Evolutionary conservation across 2,329 filamentous ascomycete species (phyloP).

Genomic region (Claviceps sp.): DNA sequence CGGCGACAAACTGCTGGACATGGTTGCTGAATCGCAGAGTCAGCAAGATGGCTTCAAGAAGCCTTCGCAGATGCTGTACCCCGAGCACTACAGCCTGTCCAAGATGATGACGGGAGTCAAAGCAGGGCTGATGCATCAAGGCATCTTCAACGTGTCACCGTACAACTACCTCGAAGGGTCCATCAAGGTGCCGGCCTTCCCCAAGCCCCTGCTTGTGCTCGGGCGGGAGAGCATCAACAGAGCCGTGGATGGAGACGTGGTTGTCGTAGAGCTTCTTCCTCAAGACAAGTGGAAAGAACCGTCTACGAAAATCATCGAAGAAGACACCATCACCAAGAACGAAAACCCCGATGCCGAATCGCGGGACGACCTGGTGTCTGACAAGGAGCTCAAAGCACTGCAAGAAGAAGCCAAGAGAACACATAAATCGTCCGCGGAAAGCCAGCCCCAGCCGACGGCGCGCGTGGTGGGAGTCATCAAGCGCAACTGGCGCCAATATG

Average conservation of each 20-base stretch:
- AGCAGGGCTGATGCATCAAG: constrained; percentile 79
- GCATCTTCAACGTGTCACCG: constrained; percentile 87
- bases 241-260: constrained; percentile 79
- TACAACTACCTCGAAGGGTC: constrained; percentile 97
- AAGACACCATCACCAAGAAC: constrained; percentile 80
- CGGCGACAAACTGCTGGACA: constrained; percentile 74
- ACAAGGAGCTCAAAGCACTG: constrained; percentile 71
- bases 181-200: constrained; percentile 79
- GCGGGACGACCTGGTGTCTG: constrained; percentile 64
- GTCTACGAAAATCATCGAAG: constrained; percentile 90
- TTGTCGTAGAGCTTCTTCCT: constrained; percentile 84
- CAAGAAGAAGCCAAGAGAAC: constrained; percentile 84
- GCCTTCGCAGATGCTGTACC: constrained; percentile 60
- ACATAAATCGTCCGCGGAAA: constrained; percentile 64
- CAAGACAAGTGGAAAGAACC: constrained; percentile 95
- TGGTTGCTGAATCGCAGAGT: constrained; percentile 74
- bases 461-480: constrained; percentile 86
- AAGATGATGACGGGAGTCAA: constrained; percentile 92
- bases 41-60: constrained; percentile 46
- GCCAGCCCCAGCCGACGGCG: constrained; percentile 76
- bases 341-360: constrained; percentile 84
- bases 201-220: constrained; percentile 74
- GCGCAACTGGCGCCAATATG: constrained; percentile 95
- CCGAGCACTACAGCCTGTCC: constrained; percentile 78
- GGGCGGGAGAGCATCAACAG: constrained; percentile 95